These are phyloP conservation scores for Panicum virgatum DNA, from an alignment of 202 grass and related monocot genomes.

Conservation along the genomic window DNA sequence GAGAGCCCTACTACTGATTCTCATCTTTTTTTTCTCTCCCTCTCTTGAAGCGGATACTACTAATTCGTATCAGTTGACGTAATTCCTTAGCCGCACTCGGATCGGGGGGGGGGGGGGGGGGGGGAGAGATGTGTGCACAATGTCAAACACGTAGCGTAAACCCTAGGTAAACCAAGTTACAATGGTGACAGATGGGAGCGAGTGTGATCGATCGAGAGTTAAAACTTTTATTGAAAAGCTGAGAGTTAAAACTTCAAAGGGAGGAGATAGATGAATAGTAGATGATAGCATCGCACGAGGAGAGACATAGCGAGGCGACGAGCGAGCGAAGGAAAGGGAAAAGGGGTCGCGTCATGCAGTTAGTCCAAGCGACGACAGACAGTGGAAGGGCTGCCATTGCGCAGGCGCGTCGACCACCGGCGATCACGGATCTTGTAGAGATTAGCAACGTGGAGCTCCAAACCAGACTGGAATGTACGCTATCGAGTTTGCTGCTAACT, in stretches of 20 bases:
- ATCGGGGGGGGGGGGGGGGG: too few relatives aligned
- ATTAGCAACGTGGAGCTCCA: background rate
- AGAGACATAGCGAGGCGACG: too few relatives aligned
- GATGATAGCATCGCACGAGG: too few relatives aligned
- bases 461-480: conserved; percentile 40
- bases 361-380: conserved; percentile 22
- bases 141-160: conserved; percentile 48
- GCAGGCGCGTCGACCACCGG: conserved; percentile 11
- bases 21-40: too few relatives aligned
- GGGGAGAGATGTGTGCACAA: background rate
- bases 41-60: too few relatives aligned
- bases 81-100: background rate
- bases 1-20: too few relatives aligned
- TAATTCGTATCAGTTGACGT: background rate
- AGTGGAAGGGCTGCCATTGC: too few relatives aligned
- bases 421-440: conserved; percentile 45
- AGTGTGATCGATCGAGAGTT: too few relatives aligned
- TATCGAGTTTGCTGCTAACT: conserved; percentile 48
- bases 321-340: conserved; percentile 35
- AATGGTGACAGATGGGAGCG: background rate
- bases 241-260: too few relatives aligned
- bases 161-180: conserved; percentile 17
- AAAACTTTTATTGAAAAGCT: too few relatives aligned
- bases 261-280: too few relatives aligned
- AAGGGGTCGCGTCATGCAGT: conserved; percentile 17